phyloP scores from a whole-genome alignment of 1,284 basidiomycete genomes.

The Ustilago vetiveriae region DNA sequence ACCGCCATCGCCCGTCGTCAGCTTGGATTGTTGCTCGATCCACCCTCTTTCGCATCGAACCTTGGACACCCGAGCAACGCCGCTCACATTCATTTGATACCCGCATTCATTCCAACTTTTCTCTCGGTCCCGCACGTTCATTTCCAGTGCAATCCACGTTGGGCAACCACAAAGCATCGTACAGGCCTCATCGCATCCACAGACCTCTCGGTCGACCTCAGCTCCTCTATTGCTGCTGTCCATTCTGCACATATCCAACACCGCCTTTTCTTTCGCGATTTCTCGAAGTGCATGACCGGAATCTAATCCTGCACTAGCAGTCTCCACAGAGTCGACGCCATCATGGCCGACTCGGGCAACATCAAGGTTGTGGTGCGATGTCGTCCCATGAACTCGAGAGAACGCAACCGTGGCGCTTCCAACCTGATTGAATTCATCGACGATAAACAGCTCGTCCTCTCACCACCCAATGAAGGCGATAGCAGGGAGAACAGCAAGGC shows the following conservation, averaged over 20 bases:
- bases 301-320: background rate
- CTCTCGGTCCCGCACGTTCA: background rate
- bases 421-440: conserved; percentile 57
- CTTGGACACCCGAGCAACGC: no score
- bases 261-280: background rate
- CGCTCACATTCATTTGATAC: conserved; percentile 1
- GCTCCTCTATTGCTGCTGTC: no score
- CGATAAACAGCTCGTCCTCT: conserved; percentile 56
- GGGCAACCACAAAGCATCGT: background rate
- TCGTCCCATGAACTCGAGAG: conserved; percentile 61
- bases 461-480: conserved; percentile 52
- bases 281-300: background rate
- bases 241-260: background rate
- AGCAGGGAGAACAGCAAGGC: conserved; percentile 49
- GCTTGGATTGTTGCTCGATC: no score
- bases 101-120: background rate
- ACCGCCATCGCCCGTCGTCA: conserved; percentile 10
- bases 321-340: conserved; percentile 4
- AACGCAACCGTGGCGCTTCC: conserved; percentile 55
- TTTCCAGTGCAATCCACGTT: background rate
- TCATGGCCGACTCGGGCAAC: conserved; percentile 63
- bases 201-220: no score
- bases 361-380: conserved; percentile 66
- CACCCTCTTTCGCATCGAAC: no score
- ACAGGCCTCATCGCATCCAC: no score